A percentile compares a stretch with the other conserved stretches of the same genome.
phyloP scores from a whole-genome alignment of 176 grass and related monocot genomes.

The Oryza glumipatula region DNA sequence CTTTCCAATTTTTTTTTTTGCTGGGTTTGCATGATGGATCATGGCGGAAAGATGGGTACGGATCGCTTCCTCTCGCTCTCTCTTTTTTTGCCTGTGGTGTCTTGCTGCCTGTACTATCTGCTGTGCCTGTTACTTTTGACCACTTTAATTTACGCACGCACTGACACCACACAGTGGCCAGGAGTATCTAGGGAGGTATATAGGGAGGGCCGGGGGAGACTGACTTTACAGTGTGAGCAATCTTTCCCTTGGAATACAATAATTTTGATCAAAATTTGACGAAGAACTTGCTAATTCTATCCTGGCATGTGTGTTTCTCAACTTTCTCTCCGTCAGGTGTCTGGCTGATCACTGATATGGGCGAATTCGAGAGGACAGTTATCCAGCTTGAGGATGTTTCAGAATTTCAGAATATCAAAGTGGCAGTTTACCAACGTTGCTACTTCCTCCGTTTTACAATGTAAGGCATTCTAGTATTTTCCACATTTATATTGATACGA shows the following conservation, averaged over 20 bases:
- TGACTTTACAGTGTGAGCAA: background rate
- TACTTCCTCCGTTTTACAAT: background rate
- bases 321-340: background rate
- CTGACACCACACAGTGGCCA: background rate
- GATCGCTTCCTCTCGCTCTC: background rate
- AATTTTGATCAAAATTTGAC: slow-evolving; percentile 1
- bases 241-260: background rate
- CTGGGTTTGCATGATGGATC: slow-evolving; percentile 12
- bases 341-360: background rate
- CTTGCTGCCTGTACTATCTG: slow-evolving; percentile 16
- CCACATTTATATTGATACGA: no score
- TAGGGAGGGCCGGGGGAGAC: background rate
- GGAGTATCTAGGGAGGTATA: background rate
- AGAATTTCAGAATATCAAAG: background rate
- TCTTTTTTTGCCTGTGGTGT: slow-evolving; percentile 24
- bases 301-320: background rate
- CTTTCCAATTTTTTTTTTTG: background rate
- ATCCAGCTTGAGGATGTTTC: background rate
- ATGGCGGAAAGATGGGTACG: slow-evolving; percentile 43
- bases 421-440: slow-evolving; percentile 1
- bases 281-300: background rate
- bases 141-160: background rate
- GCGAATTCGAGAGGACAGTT: background rate
- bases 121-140: slow-evolving; percentile 34
- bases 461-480: no score